These are phyloP conservation scores for Edaphochlamys debaryana DNA, from an alignment of 139 green algal species.

Conservation along the genomic window DNA sequence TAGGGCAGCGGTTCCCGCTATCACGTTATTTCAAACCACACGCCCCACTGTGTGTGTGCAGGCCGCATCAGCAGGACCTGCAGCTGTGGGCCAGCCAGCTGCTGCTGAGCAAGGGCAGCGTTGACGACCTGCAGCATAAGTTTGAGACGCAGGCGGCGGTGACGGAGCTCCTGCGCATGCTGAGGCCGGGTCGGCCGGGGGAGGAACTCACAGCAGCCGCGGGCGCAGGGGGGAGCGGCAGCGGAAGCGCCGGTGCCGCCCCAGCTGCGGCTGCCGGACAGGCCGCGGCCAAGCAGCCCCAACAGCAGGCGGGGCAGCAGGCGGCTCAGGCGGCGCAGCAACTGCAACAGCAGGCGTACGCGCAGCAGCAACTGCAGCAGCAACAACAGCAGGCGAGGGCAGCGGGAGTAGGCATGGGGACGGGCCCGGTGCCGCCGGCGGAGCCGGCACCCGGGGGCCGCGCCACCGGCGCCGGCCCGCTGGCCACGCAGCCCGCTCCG, in stretches of 20 bases:
- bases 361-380: conserved; percentile 8
- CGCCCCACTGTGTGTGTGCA: too few relatives aligned
- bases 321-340: not conserved
- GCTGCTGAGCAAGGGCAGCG: conserved; percentile 53
- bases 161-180: conserved; percentile 56
- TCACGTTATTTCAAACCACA: too few relatives aligned
- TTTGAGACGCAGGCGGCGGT: conserved; percentile 58
- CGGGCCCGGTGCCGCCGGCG: too few relatives aligned
- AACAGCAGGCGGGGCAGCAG: not conserved
- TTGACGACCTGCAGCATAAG: conserved; percentile 56
- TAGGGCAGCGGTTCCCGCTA: too few relatives aligned
- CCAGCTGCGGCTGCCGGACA: not conserved
- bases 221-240: not conserved
- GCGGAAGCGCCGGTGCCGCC: not conserved
- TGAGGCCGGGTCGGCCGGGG: conserved; percentile 31
- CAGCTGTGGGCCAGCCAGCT: conserved; percentile 66
- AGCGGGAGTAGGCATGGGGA: too few relatives aligned
- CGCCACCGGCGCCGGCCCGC: too few relatives aligned
- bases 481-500: not conserved
- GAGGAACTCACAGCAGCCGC: conserved; percentile 7
- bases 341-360: not conserved
- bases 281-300: conserved; percentile 1
- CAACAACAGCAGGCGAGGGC: conserved; percentile 1
- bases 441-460: too few relatives aligned
- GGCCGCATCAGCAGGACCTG: conserved; percentile 61